Conservation (phyloP, 768 basidiomycete species). For the Trametes cinnabarina region DNA sequence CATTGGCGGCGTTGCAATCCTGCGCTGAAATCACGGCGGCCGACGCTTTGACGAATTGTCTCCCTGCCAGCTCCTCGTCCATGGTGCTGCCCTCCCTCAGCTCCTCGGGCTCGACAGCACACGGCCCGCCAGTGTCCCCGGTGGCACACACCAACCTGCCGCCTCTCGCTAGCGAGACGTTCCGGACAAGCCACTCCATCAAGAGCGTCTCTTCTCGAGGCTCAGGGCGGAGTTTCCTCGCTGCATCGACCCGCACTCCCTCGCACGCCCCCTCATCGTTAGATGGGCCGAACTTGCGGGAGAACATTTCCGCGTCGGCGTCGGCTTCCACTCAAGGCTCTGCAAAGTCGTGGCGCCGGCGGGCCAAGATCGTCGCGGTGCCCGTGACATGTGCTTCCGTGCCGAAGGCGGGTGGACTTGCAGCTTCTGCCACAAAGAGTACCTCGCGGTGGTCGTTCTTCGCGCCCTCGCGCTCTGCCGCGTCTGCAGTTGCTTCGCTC, state of each 20-base stretch:
- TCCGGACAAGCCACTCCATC: constrained; percentile 27
- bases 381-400: not conserved
- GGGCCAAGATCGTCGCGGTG: constrained; percentile 13
- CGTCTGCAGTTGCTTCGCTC: not conserved
- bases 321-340: constrained; percentile 12
- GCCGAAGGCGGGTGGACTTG: not conserved
- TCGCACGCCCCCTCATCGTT: not conserved
- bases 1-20: no score
- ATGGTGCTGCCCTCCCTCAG: constrained; percentile 4
- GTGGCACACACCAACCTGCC: constrained; percentile 17
- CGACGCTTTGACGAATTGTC: not conserved
- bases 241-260: not conserved
- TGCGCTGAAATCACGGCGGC: not conserved
- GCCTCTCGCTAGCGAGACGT: constrained; percentile 24
- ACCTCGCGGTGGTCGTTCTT: constrained; percentile 3
- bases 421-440: not conserved
- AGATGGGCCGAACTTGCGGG: not conserved
- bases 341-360: constrained; percentile 10
- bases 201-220: constrained; percentile 6
- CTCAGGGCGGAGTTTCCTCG: not conserved
- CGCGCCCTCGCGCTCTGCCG: not conserved
- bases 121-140: not conserved
- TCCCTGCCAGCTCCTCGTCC: constrained; percentile 15
- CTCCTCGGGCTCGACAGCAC: not conserved
- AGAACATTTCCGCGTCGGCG: constrained; percentile 9